Evolutionary conservation across 139 green algal genomes (phyloP).

Genomic region (Tetradesmus obliquus): DNA sequence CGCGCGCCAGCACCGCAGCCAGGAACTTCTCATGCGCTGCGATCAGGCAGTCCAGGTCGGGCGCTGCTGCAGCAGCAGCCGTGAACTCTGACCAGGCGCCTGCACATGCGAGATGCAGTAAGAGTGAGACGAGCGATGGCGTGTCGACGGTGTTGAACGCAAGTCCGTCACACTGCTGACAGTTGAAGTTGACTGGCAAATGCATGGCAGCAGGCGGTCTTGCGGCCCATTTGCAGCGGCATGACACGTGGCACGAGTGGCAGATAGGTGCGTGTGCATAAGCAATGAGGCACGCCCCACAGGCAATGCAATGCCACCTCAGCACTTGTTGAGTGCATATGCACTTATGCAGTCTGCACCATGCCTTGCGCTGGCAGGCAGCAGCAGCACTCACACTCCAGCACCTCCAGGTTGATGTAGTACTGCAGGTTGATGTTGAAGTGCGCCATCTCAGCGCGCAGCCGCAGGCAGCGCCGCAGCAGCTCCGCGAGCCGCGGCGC

Average conservation of each 20-base stretch:
- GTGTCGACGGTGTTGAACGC: too few species aligned
- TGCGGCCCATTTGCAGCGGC: too few species aligned
- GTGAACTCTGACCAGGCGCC: constrained; percentile 73
- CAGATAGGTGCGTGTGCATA: too few species aligned
- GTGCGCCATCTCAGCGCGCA: constrained; percentile 90
- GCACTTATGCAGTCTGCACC: too few species aligned
- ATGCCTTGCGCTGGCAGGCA: too few species aligned
- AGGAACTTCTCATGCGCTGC: constrained; percentile 81
- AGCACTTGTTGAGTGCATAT: too few species aligned
- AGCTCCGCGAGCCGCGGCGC: constrained; percentile 37
- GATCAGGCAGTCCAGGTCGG: constrained; percentile 89
- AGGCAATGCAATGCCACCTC: too few species aligned
- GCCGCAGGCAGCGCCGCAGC: constrained; percentile 71
- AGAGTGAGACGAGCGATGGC: neutral
- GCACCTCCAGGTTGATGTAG: constrained; percentile 94
- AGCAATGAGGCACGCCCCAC: too few species aligned
- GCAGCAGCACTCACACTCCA: constrained; percentile 56
- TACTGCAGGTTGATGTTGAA: constrained; percentile 93
- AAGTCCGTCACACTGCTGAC: too few species aligned
- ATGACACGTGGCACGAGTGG: too few species aligned
- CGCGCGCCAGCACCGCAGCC: constrained; percentile 54
- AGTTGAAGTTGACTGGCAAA: too few species aligned
- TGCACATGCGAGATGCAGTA: neutral
- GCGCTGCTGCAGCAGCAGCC: constrained; percentile 51
- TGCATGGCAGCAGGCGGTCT: too few species aligned